These are phyloP conservation scores for Zygotorulaspora florentina DNA, from an alignment of 805 yeast genomes.

Conservation along the genomic window DNA sequence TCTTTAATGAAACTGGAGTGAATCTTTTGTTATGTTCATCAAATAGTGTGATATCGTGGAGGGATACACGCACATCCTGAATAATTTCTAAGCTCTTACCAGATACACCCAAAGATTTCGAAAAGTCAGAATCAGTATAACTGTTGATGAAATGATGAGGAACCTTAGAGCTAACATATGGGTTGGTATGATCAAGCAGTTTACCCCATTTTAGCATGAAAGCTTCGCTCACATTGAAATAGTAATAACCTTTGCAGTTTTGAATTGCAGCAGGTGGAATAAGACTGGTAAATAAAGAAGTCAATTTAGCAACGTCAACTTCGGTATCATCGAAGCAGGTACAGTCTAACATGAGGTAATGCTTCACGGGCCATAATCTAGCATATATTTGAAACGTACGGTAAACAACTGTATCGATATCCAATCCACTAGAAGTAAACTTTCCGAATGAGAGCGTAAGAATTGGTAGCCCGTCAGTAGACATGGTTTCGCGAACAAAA, in stretches of 20 bases:
- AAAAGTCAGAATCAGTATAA: slow-evolving; percentile 41
- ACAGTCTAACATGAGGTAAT: slow-evolving; percentile 61
- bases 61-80: slow-evolving; percentile 48
- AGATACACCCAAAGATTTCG: slow-evolving; percentile 45
- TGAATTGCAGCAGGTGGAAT: slow-evolving; percentile 49
- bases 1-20: slow-evolving; percentile 56
- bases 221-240: slow-evolving; percentile 39
- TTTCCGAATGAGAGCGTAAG: slow-evolving; percentile 49
- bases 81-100: slow-evolving; percentile 40
- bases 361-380: slow-evolving; percentile 68
- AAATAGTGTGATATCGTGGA: slow-evolving; percentile 50
- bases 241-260: slow-evolving; percentile 53
- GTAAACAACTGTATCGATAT: slow-evolving; percentile 51
- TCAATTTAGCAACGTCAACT: slow-evolving; percentile 21
- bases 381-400: slow-evolving; percentile 60
- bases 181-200: slow-evolving; percentile 23
- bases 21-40: slow-evolving; percentile 47
- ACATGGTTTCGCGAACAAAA: slow-evolving; percentile 59
- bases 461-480: slow-evolving; percentile 69
- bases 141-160: slow-evolving; percentile 43
- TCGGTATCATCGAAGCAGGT: slow-evolving; percentile 48
- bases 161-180: slow-evolving; percentile 27
- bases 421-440: slow-evolving; percentile 35
- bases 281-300: slow-evolving; percentile 38
- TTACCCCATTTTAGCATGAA: slow-evolving; percentile 25